These are phyloP conservation scores for Wickerhamomyces sp. DNA, from an alignment of 1,139 yeast genomes.

Conservation along the genomic window DNA sequence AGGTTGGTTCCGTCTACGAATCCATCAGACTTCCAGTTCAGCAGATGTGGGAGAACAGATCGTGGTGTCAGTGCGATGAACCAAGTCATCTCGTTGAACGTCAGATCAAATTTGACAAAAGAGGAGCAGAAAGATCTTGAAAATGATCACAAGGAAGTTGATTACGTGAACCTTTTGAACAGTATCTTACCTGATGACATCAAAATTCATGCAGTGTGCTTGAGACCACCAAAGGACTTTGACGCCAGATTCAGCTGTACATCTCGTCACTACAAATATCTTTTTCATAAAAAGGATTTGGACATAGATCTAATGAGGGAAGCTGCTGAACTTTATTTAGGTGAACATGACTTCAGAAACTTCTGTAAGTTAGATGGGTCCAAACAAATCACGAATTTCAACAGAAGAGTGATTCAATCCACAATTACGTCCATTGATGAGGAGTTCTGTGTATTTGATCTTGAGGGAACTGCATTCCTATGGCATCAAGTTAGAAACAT, in stretches of 20 bases:
- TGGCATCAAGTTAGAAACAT: slow-evolving; percentile 99
- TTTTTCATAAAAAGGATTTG: slow-evolving; percentile 52
- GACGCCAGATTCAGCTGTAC: slow-evolving; percentile 92
- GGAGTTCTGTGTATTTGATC: slow-evolving; percentile 62
- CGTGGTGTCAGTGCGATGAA: slow-evolving; percentile 96
- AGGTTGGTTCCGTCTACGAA: slow-evolving; percentile 57
- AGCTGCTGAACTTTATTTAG: slow-evolving; percentile 64
- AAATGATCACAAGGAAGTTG: slow-evolving; percentile 64
- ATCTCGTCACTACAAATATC: slow-evolving; percentile 78
- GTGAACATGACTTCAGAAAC: slow-evolving; percentile 88
- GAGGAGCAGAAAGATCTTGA: slow-evolving; percentile 59
- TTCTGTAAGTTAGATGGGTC: slow-evolving; percentile 94
- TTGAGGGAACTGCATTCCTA: slow-evolving; percentile 84
- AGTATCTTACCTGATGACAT: slow-evolving; percentile 77
- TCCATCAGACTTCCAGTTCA: slow-evolving; percentile 62
- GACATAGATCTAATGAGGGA: slow-evolving; percentile 61
- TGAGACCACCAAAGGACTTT: slow-evolving; percentile 76
- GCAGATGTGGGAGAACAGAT: slow-evolving; percentile 96
- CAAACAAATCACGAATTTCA: slow-evolving; percentile 78
- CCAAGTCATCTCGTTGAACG: slow-evolving; percentile 79
- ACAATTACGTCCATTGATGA: slow-evolving; percentile 39
- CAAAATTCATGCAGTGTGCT: slow-evolving; percentile 72
- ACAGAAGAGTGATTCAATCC: slow-evolving; percentile 51
- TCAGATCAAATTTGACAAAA: slow-evolving; percentile 60
- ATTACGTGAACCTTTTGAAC: slow-evolving; percentile 72